Percentiles rank a stretch among this genome's conserved stretches.
phyloP scores from a whole-genome alignment of 495 filamentous ascomycete genomes.

The Durotheca rogersii region DNA sequence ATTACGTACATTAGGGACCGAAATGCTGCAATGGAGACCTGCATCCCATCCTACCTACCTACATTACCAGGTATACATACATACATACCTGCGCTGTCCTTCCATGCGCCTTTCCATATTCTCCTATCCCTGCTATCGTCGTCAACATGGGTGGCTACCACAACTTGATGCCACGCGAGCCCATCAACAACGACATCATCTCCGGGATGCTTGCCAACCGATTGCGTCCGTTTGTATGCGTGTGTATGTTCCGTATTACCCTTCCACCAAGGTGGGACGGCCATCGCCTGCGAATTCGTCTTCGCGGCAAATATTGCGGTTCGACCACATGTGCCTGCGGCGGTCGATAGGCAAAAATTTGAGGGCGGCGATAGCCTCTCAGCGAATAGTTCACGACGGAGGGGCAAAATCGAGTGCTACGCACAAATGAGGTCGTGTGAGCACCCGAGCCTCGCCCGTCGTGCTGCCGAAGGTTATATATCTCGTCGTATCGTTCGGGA shows the following conservation, averaged over 20 bases:
- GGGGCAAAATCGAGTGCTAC: slow-evolving; percentile 10
- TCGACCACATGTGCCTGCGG: neutral
- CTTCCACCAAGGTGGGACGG: neutral
- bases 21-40: no score
- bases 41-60: no score
- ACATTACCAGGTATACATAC: no score
- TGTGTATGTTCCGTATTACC: neutral
- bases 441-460: slow-evolving; percentile 6
- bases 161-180: slow-evolving; percentile 28
- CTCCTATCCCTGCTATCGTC: slow-evolving; percentile 23
- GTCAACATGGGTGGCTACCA: slow-evolving; percentile 28
- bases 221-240: neutral
- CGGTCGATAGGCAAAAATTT: neutral
- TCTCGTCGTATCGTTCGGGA: slow-evolving; percentile 23
- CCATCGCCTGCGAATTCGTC: neutral
- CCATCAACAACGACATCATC: slow-evolving; percentile 14
- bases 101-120: slow-evolving; percentile 30
- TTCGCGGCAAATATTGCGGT: slow-evolving; percentile 3
- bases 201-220: neutral
- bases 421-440: slow-evolving; percentile 25
- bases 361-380: slow-evolving; percentile 14
- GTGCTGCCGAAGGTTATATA: slow-evolving; percentile 18
- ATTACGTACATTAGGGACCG: no score
- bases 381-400: slow-evolving; percentile 7
- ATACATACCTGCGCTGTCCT: slow-evolving; percentile 2